Evolutionary conservation across 176 grass and related monocot genomes (phyloP).

Genomic region (Saccharum officinarum): DNA sequence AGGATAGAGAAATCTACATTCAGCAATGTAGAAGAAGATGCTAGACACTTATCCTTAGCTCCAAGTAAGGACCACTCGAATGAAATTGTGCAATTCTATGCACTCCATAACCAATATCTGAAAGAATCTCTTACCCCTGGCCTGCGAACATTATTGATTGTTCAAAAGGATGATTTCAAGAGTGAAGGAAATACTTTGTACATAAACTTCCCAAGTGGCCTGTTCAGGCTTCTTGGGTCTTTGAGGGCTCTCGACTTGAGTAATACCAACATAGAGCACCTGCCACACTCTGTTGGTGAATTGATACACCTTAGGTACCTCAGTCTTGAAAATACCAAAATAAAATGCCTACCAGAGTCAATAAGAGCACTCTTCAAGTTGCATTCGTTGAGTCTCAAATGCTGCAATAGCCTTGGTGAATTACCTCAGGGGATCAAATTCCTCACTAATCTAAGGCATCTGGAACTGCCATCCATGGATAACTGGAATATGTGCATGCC

Average conservation of each 20-base stretch:
- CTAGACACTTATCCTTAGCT: slow-evolving; percentile 31
- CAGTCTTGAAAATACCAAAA: slow-evolving; percentile 38
- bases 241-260: slow-evolving; percentile 37
- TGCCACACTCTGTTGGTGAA: slow-evolving; percentile 21
- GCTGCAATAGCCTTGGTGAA: slow-evolving; percentile 34
- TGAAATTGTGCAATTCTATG: background rate
- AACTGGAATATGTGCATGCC: slow-evolving; percentile 28
- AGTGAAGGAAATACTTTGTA: background rate
- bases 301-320: slow-evolving; percentile 44
- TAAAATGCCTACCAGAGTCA: slow-evolving; percentile 27
- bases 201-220: slow-evolving; percentile 25
- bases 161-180: slow-evolving; percentile 10
- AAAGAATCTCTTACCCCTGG: slow-evolving; percentile 5
- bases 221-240: slow-evolving; percentile 19
- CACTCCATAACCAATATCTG: slow-evolving; percentile 1
- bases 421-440: slow-evolving; percentile 48
- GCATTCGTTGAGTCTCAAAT: slow-evolving; percentile 44
- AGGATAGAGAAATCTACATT: slow-evolving; percentile 31
- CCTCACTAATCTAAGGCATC: slow-evolving; percentile 42
- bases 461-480: slow-evolving; percentile 32
- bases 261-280: slow-evolving; percentile 20
- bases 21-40: slow-evolving; percentile 7
- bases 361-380: slow-evolving; percentile 48
- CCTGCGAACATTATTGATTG: slow-evolving; percentile 10
- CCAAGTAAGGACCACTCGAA: background rate